Percentiles rank a stretch among this genome's conserved stretches.
phyloP scores from a whole-genome alignment of 2,329 filamentous ascomycete species.

The Neospermospora avenae region DNA sequence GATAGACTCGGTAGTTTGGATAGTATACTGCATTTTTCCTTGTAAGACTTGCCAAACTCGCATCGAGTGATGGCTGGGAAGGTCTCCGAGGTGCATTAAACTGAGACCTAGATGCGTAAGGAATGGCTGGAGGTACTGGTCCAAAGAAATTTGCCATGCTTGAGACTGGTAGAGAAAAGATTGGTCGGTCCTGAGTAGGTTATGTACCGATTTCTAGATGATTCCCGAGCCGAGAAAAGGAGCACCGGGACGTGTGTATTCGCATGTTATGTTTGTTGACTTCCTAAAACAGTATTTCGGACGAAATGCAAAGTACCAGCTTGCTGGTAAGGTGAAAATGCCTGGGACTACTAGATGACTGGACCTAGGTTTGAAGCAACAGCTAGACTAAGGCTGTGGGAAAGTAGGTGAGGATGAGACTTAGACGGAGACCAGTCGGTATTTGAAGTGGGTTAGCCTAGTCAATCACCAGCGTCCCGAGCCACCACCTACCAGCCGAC shows the following conservation, averaged over 20 bases:
- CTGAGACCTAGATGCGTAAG: constrained; percentile 27
- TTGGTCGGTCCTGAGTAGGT: neutral
- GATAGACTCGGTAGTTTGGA: constrained; percentile 74
- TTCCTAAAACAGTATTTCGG: neutral
- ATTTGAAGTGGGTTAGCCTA: constrained; percentile 7
- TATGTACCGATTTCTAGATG: constrained; percentile 3
- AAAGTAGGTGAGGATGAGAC: neutral
- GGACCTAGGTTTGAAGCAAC: constrained; percentile 13
- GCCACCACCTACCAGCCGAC: constrained; percentile 16
- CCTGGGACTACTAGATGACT: constrained; percentile 8
- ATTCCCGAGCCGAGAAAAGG: constrained; percentile 3
- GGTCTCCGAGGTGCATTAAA: constrained; percentile 26
- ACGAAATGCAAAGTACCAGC: neutral
- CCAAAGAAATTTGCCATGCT: constrained; percentile 29
- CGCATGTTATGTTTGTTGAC: constrained; percentile 8
- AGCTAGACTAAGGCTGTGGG: neutral
- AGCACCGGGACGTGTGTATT: neutral
- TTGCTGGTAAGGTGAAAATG: neutral
- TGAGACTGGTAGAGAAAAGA: neutral
- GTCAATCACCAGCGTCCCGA: constrained; percentile 13
- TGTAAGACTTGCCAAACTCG: constrained; percentile 44
- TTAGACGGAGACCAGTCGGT: constrained; percentile 1
- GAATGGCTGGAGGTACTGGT: constrained; percentile 28
- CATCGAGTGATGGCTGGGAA: constrained; percentile 32
- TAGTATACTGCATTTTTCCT: constrained; percentile 79